phyloP scores from a whole-genome alignment of 495 filamentous ascomycete species.

The Jackrogersella minutella region DNA sequence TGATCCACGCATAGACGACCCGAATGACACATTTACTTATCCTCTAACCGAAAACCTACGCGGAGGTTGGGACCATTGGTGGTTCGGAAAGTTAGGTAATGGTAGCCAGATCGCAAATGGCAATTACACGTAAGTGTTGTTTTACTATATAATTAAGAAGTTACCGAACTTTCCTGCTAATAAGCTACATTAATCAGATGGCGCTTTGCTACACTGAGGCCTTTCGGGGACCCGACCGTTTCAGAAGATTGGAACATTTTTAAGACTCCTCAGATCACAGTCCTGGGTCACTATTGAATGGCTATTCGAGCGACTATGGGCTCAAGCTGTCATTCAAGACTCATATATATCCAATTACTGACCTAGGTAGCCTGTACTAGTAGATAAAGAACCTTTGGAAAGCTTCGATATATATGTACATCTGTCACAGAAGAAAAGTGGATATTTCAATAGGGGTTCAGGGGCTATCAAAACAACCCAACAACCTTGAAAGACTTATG shows the following conservation, averaged over 20 bases:
- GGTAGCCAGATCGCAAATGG: constrained; percentile 45
- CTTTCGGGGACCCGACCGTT: constrained; percentile 28
- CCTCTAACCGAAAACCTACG: constrained; percentile 20
- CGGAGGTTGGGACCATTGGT: constrained; percentile 13
- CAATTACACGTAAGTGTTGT: constrained; percentile 38
- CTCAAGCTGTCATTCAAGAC: too few species aligned
- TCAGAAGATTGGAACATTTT: constrained; percentile 34
- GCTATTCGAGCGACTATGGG: too few species aligned
- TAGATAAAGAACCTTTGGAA: too few species aligned
- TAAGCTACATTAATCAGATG: background rate
- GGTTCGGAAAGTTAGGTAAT: constrained; percentile 39
- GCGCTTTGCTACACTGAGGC: constrained; percentile 30
- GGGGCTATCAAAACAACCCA: too few species aligned
- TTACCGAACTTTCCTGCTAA: background rate
- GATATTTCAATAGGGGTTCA: too few species aligned
- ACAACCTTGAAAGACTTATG: too few species aligned
- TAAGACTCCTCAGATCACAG: constrained; percentile 28
- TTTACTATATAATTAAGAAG: background rate
- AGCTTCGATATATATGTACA: too few species aligned
- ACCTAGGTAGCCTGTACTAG: too few species aligned
- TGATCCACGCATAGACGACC: constrained; percentile 19
- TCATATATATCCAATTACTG: too few species aligned
- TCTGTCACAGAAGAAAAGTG: too few species aligned
- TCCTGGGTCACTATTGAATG: constrained; percentile 1
- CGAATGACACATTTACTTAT: constrained; percentile 29